Percentiles rank a stretch among this genome's conserved stretches.
Evolutionary conservation across 75 land plant genomes (phyloP).

Genomic region (Azolla pinnata): DNA sequence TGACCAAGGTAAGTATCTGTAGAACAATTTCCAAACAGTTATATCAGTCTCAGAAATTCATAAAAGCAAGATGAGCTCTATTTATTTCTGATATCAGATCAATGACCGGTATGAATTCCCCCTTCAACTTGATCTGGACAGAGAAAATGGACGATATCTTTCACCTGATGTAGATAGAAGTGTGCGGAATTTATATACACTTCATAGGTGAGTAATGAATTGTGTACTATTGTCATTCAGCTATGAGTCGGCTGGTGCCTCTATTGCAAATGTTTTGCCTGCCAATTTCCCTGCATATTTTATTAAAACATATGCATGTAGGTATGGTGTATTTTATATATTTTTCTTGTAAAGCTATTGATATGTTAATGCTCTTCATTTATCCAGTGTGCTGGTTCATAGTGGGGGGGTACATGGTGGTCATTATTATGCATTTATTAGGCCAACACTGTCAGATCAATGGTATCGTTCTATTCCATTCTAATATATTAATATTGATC

Average conservation of each 20-base stretch:
- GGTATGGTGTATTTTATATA: no score
- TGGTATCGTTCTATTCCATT: constrained; percentile 43
- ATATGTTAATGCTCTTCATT: no score
- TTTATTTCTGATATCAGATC: constrained; percentile 41
- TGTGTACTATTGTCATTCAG: background rate
- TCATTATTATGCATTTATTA: constrained; percentile 90
- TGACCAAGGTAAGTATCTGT: constrained; percentile 69
- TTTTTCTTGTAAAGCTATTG: no score
- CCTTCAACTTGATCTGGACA: constrained; percentile 75
- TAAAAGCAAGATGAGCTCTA: background rate
- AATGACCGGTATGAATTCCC: constrained; percentile 98
- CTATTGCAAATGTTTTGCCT: background rate
- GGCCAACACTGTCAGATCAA: constrained; percentile 88
- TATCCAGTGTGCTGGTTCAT: constrained; percentile 86
- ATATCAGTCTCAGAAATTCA: background rate
- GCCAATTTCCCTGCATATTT: no score
- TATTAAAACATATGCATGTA: no score
- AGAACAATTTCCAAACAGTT: background rate
- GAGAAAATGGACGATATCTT: constrained; percentile 76
- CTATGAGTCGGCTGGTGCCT: background rate
- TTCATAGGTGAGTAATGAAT: constrained; percentile 52
- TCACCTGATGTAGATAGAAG: constrained; percentile 91
- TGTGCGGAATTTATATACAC: constrained; percentile 81
- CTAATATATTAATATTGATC: no score
- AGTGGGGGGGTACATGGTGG: constrained; percentile 98